Conservation (phyloP, 164 flowering plant species). For the Stephania yunnanensis region DNA sequence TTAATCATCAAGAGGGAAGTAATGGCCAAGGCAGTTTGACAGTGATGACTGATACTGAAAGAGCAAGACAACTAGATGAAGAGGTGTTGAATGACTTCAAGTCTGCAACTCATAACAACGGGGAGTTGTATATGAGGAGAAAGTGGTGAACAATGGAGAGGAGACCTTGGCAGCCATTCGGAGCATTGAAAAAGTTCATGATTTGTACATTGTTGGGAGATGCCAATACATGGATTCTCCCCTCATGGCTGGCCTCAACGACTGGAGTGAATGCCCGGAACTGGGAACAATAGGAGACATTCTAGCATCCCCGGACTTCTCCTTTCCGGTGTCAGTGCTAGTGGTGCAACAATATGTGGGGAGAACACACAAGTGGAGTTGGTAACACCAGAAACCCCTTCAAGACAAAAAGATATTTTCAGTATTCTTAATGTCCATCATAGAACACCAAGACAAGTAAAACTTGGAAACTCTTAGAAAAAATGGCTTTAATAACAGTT, state of each 20-base stretch:
- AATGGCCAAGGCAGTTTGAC: background rate
- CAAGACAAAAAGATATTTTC: background rate
- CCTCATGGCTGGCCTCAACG: background rate
- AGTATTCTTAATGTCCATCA: background rate
- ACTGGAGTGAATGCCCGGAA: constrained; percentile 3
- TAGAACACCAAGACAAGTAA: background rate
- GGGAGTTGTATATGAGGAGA: constrained; percentile 2
- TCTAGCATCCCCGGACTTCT: background rate
- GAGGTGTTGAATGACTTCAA: background rate
- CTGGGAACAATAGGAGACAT: constrained; percentile 1
- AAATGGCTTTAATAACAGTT: background rate
- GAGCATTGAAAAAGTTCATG: constrained; percentile 1
- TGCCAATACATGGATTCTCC: background rate
- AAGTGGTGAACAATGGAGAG: constrained; percentile 7
- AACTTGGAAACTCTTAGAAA: background rate
- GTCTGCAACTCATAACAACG: background rate
- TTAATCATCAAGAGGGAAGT: no score
- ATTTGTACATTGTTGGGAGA: constrained; percentile 8
- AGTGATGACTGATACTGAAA: constrained; percentile 1
- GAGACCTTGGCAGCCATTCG: constrained; percentile 3
- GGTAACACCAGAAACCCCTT: background rate
- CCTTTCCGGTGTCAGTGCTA: background rate
- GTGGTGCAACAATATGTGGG: constrained; percentile 1
- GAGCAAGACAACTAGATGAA: constrained; percentile 1
- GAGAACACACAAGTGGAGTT: background rate